A percentile compares a stretch with the other conserved stretches of the same genome.
Conservation (phyloP, 1,284 basidiomycete genomes). For the Hymenochaete sp. region DNA sequence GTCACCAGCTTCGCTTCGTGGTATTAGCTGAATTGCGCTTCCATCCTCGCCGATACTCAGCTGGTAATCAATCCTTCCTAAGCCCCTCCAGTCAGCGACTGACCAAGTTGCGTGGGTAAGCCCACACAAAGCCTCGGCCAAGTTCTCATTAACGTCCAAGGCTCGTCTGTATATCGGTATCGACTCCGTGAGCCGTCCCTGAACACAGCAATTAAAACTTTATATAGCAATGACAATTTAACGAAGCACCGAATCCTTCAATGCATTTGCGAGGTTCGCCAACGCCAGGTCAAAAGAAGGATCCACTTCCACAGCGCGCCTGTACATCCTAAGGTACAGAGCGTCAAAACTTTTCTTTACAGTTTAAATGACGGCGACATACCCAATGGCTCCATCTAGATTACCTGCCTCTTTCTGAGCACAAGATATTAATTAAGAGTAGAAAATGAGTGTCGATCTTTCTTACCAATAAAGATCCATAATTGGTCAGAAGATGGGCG, state of each 20-base stretch:
- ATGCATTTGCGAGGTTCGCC: conserved; percentile 53
- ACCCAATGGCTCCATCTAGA: conserved; percentile 43
- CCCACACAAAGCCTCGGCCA: conserved; percentile 52
- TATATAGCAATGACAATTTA: conserved; percentile 1
- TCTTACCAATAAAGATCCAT: conserved; percentile 42
- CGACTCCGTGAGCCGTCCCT: conserved; percentile 45
- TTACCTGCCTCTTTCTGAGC: conserved; percentile 49
- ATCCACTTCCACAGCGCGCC: conserved; percentile 42
- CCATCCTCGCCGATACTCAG: conserved; percentile 21
- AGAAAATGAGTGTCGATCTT: too few relatives aligned
- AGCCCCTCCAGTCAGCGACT: conserved; percentile 49
- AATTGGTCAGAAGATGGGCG: conserved; percentile 53
- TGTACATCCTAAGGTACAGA: conserved; percentile 31
- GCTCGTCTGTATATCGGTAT: conserved; percentile 48
- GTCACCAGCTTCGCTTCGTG: too few relatives aligned
- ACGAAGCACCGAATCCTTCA: conserved; percentile 39
- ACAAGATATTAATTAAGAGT: too few relatives aligned
- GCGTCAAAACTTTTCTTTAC: too few relatives aligned
- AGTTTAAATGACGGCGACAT: too few relatives aligned
- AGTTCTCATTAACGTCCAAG: conserved; percentile 41
- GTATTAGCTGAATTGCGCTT: too few relatives aligned
- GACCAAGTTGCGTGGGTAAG: conserved; percentile 44
- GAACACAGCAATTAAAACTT: conserved; percentile 17
- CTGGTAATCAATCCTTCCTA: conserved; percentile 27
- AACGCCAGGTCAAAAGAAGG: conserved; percentile 54